A percentile compares a stretch with the other conserved stretches of the same genome.
These are phyloP conservation scores for Talaromyces marneffei DNA, from an alignment of 2,329 filamentous ascomycete genomes.

Conservation along the genomic window DNA sequence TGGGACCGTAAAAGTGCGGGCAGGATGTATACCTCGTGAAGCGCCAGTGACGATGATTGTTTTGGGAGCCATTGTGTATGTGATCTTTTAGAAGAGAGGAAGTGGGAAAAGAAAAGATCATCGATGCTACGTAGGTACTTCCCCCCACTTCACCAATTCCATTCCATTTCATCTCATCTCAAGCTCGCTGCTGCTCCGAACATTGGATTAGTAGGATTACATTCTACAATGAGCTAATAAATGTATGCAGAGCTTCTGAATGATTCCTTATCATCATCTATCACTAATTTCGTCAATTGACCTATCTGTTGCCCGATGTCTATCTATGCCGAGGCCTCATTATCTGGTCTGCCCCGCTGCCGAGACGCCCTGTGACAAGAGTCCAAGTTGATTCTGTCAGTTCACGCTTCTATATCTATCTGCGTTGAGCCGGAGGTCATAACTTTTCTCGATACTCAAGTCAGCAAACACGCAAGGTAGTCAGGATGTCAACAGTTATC, in stretches of 20 bases:
- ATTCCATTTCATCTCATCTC: not conserved
- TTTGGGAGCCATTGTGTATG: slow-evolving; percentile 48
- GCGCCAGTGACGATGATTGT: slow-evolving; percentile 66
- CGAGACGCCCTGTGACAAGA: slow-evolving; percentile 9
- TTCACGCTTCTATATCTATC: not conserved
- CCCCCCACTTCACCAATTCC: not conserved
- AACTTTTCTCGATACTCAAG: not conserved
- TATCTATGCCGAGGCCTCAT: not conserved
- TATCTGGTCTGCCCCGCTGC: slow-evolving; percentile 9
- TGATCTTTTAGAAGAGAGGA: not conserved
- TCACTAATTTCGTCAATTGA: not conserved
- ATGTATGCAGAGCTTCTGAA: not conserved
- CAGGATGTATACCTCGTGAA: slow-evolving; percentile 57
- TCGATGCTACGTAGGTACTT: too few relatives aligned
- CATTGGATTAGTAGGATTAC: not conserved
- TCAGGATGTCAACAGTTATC: slow-evolving; percentile 54
- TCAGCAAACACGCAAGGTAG: not conserved
- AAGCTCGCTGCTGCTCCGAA: not conserved
- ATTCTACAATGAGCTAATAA: not conserved
- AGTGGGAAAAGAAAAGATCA: not conserved
- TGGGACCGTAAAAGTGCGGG: too few relatives aligned
- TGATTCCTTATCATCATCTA: not conserved
- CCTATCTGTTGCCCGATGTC: not conserved
- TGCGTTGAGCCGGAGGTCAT: not conserved
- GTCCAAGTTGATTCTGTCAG: not conserved